Conservation (phyloP, 2,329 filamentous ascomycete species). For the Aspergillus amoenus region DNA sequence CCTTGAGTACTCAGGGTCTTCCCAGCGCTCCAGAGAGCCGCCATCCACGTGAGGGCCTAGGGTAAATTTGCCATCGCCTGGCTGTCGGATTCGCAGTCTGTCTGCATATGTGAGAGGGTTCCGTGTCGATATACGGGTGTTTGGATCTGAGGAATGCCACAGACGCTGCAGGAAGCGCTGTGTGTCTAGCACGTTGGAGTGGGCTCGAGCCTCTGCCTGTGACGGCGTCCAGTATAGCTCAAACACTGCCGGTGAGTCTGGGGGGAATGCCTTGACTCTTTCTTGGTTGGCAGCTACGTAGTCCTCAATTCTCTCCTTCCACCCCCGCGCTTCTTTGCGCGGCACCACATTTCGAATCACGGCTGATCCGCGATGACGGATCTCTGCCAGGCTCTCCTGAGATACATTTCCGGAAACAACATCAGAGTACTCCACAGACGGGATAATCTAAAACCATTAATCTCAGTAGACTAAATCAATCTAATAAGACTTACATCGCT, state of each 20-base stretch:
- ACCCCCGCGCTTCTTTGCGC: constrained; percentile 60
- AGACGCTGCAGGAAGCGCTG: constrained; percentile 64
- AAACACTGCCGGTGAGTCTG: constrained; percentile 67
- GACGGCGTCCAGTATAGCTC: constrained; percentile 74
- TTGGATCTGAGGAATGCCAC: constrained; percentile 59
- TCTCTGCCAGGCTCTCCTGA: constrained; percentile 45
- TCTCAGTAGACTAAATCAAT: neutral
- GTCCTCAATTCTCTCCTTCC: constrained; percentile 63
- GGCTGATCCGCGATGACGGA: constrained; percentile 60
- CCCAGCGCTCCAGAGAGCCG: constrained; percentile 74
- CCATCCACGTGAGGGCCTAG: constrained; percentile 73
- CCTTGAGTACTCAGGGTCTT: constrained; percentile 65
- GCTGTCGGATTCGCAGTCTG: constrained; percentile 68
- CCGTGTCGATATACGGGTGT: constrained; percentile 50
- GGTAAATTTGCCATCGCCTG: constrained; percentile 69
- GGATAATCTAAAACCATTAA: constrained; percentile 37
- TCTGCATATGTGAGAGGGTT: constrained; percentile 70
- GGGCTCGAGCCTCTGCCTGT: constrained; percentile 66
- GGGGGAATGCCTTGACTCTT: constrained; percentile 60
- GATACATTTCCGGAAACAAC: constrained; percentile 38
- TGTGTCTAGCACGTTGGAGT: constrained; percentile 62
- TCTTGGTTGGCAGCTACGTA: constrained; percentile 64
- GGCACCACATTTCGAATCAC: constrained; percentile 67
- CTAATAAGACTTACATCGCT: constrained; percentile 35
- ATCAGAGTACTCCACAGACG: constrained; percentile 43